These are phyloP conservation scores for Endocladia muricata DNA, from an alignment of 31 red algal genomes.

Conservation along the genomic window DNA sequence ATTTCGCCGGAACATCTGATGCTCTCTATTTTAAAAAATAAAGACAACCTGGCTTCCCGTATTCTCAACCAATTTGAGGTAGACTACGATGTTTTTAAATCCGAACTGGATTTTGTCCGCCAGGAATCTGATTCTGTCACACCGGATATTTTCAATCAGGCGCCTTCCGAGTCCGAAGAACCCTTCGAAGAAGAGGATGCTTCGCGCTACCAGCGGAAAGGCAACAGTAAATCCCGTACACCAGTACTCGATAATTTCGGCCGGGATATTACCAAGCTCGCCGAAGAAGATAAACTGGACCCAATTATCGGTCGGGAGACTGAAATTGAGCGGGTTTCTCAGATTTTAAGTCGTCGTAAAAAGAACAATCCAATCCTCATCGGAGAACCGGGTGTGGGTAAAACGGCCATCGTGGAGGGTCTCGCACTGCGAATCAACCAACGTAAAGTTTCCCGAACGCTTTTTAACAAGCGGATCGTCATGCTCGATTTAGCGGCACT, in stretches of 20 bases:
- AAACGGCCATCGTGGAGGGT: constrained; percentile 78
- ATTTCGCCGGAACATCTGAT: constrained; percentile 4
- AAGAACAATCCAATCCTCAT: constrained; percentile 88
- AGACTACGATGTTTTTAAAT: not conserved
- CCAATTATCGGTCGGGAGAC: constrained; percentile 79
- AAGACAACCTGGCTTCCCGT: not conserved
- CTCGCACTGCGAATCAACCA: constrained; percentile 47
- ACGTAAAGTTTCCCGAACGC: constrained; percentile 37
- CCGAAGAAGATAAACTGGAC: constrained; percentile 53
- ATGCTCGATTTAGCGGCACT: constrained; percentile 26
- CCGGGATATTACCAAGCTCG: constrained; percentile 43
- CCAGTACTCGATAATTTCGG: constrained; percentile 68
- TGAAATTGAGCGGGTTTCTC: constrained; percentile 63
- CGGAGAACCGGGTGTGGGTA: constrained; percentile 81
- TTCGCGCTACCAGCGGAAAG: no score
- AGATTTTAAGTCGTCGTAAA: constrained; percentile 59
- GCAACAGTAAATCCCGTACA: no score
- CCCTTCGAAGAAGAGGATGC: no score
- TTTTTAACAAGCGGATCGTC: not conserved
- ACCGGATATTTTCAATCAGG: no score
- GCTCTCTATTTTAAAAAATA: not conserved
- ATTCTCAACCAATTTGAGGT: not conserved
- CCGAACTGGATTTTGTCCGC: not conserved
- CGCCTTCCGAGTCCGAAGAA: no score
- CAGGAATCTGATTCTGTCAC: not conserved